A percentile compares a stretch with the other conserved stretches of the same genome.
phyloP scores from a whole-genome alignment of 805 yeast genomes.

The Candida nemodendra region DNA sequence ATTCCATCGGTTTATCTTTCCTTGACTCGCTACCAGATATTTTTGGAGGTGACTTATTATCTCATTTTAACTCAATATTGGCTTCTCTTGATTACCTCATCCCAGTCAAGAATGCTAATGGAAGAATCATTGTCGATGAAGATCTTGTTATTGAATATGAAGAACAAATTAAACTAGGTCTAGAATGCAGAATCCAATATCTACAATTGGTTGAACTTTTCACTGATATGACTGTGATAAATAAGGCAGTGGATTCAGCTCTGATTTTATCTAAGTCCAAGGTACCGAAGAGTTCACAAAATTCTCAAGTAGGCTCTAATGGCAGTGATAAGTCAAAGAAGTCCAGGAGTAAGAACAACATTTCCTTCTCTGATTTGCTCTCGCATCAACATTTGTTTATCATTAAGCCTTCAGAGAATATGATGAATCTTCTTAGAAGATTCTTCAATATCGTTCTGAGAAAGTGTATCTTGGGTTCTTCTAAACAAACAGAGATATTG shows the following conservation, averaged over 20 bases:
- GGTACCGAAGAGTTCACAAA: constrained; percentile 20
- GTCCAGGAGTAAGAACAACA: constrained; percentile 39
- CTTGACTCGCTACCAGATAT: constrained; percentile 36
- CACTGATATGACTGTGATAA: constrained; percentile 51
- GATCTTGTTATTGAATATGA: constrained; percentile 30
- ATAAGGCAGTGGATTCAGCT: constrained; percentile 59
- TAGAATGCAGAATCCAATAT: constrained; percentile 27
- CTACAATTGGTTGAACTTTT: constrained; percentile 24
- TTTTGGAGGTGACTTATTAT: constrained; percentile 38
- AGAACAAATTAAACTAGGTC: constrained; percentile 32
- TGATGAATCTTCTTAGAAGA: constrained; percentile 35
- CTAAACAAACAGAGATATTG: constrained; percentile 60
- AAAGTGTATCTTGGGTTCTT: constrained; percentile 54
- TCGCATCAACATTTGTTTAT: constrained; percentile 62
- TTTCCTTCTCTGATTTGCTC: constrained; percentile 64
- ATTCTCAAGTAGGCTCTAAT: constrained; percentile 11
- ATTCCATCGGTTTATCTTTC: constrained; percentile 43
- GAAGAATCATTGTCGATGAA: constrained; percentile 40
- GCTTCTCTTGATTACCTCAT: constrained; percentile 56
- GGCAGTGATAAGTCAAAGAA: constrained; percentile 10
- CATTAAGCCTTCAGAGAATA: constrained; percentile 38
- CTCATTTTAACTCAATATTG: constrained; percentile 50
- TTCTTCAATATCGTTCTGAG: constrained; percentile 52
- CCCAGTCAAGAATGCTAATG: constrained; percentile 46
- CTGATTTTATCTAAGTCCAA: constrained; percentile 44